Evolutionary conservation across 2,329 filamentous ascomycete species (phyloP).

Genomic region (Byssothecium circinans): DNA sequence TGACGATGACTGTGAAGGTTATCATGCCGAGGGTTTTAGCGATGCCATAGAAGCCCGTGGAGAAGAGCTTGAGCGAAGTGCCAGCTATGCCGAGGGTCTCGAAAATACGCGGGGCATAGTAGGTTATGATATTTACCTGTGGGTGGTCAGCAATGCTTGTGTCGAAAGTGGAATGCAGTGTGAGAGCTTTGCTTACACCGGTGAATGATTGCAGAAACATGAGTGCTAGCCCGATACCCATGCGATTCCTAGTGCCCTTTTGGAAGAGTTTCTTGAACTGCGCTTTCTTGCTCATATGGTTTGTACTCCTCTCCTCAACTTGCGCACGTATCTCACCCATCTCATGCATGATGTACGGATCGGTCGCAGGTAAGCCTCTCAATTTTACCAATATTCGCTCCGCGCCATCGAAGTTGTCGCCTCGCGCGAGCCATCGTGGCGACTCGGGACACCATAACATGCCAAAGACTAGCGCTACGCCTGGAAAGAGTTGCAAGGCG

Average conservation of each 20-base stretch:
- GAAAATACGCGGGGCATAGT: constrained; percentile 44
- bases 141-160: neutral
- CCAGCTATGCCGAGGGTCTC: constrained; percentile 51
- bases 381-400: constrained; percentile 47
- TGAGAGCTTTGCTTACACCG: constrained; percentile 21
- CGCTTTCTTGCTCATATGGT: constrained; percentile 29
- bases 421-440: constrained; percentile 33
- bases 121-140: constrained; percentile 40
- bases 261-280: constrained; percentile 43
- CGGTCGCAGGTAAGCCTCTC: constrained; percentile 48
- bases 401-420: constrained; percentile 44
- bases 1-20: constrained; percentile 44
- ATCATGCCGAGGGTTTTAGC: constrained; percentile 44
- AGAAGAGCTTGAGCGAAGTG: constrained; percentile 47
- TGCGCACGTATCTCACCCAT: constrained; percentile 51
- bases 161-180: neutral
- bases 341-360: constrained; percentile 53
- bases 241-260: constrained; percentile 43
- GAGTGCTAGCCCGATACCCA: constrained; percentile 43
- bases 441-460: constrained; percentile 44
- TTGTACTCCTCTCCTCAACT: constrained; percentile 34
- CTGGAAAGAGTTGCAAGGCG: constrained; percentile 49
- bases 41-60: constrained; percentile 56
- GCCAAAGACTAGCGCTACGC: constrained; percentile 39
- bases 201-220: constrained; percentile 45